A percentile compares a stretch with the other conserved stretches of the same genome.
Evolutionary conservation across 345 rosid genomes (phyloP).

Genomic region (Populus simonii): DNA sequence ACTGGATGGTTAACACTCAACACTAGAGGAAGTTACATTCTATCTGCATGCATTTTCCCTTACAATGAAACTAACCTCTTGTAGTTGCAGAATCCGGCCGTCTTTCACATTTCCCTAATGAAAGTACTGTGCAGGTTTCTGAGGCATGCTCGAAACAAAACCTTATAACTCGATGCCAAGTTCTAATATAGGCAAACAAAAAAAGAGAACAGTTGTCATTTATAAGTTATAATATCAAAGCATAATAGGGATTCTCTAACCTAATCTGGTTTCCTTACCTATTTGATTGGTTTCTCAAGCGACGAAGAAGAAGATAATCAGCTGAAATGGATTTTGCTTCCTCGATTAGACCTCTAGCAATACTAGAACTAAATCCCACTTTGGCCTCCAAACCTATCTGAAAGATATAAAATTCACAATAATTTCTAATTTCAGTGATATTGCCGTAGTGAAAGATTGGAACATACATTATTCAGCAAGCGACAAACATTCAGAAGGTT

Average conservation of each 20-base stretch:
- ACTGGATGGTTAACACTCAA: neutral
- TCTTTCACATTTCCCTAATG: conserved; percentile 43
- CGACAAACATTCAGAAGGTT: neutral
- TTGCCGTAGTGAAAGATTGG: neutral
- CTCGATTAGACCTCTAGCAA: conserved; percentile 57
- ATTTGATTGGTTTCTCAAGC: conserved; percentile 45
- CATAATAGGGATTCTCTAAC: neutral
- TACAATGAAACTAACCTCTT: conserved; percentile 38
- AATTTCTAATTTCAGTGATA: neutral
- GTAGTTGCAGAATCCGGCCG: conserved; percentile 25
- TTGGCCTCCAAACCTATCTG: conserved; percentile 88
- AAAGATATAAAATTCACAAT: neutral
- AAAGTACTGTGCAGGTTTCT: conserved; percentile 57
- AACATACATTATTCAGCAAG: neutral
- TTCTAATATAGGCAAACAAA: conserved; percentile 28
- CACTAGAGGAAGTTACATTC: neutral
- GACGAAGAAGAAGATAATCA: conserved; percentile 59
- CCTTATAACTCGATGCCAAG: conserved; percentile 39
- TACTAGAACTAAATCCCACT: conserved; percentile 61
- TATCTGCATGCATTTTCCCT: neutral
- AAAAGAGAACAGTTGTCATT: neutral
- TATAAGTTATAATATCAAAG: neutral
- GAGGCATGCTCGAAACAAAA: conserved; percentile 62
- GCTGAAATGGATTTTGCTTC: conserved; percentile 77
- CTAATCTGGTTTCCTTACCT: conserved; percentile 25